Evolutionary conservation across 352 stramenopile species (phyloP), one percentile per base, ranked within the genome.

Genomic region (Phytopythium litorale): DNA sequence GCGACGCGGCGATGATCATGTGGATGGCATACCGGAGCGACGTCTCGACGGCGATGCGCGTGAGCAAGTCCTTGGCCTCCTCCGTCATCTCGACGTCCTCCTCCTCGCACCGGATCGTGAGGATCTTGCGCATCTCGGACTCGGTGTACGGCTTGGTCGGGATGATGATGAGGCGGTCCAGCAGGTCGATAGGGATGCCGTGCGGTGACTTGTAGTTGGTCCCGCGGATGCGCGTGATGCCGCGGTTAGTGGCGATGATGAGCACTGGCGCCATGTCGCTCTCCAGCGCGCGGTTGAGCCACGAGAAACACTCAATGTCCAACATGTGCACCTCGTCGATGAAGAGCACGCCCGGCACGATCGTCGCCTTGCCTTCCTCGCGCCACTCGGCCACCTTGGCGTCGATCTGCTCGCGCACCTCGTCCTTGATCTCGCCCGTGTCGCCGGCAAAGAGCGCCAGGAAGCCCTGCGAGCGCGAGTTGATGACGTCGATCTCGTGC

Each of bases 311-410:
- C 78, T 99, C 98, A 65, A 99, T 99, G 77, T 99, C 98, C 25
- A 99, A 83, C 98, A 99, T 99, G 80, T 99, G 98, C 48, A 97
- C 91, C 75, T 99, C 98, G 70, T 99, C 98, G 68, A 99, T 99
- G 75, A 99, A 99, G 11, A 99, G 76, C 46, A 99, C 98, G 7
- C 98, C 98, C 0, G 97, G 97, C 19, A 99, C 96, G 60, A 99
- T 98, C 19, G 96, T 99, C 19, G 97, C 98, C 68, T 98, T 98
- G 64, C 95, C 95, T 69, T 98, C 91, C 64, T 98, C 92, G 38
- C 89, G 82, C 92, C 94, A 98, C 67, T 99, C 97, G 18, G 92
- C 75, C 3, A 99, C 97, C 70, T 99, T 99, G 19, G 86, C 84
- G 85, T 99, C 97, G 74, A 99, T 99, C 76, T 99, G 97, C 70